Evolutionary conservation across 2,329 filamentous ascomycete genomes (phyloP).

Genomic region (Ophiocordyceps camponoti-rufipedis): DNA sequence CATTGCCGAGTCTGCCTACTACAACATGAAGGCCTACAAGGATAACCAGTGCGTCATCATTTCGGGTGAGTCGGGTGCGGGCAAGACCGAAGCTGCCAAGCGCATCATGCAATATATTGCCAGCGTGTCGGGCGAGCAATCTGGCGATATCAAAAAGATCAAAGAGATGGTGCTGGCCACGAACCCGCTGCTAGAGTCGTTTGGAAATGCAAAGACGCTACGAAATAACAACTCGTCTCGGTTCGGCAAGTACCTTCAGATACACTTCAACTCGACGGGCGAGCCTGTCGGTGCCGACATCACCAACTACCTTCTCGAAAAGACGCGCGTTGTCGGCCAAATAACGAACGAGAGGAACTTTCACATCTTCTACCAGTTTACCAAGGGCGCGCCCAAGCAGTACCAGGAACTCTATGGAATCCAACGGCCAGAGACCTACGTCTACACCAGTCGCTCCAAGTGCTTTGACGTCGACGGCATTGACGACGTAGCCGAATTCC

Average conservation of each 20-base stretch:
- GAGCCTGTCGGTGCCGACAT: constrained; percentile 94
- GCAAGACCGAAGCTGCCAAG: constrained; percentile 97
- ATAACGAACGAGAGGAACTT: constrained; percentile 94
- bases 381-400: constrained; percentile 76
- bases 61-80: constrained; percentile 91
- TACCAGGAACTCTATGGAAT: constrained; percentile 81
- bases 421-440: constrained; percentile 79
- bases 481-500: constrained; percentile 75
- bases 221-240: constrained; percentile 98
- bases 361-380: constrained; percentile 98
- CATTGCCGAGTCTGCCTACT: constrained; percentile 89
- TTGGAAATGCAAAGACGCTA: constrained; percentile 94
- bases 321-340: constrained; percentile 86
- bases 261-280: constrained; percentile 82
- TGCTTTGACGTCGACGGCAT: constrained; percentile 90
- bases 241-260: constrained; percentile 95
- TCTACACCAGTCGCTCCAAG: constrained; percentile 86
- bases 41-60: constrained; percentile 99
- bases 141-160: constrained; percentile 82
- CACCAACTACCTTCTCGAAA: constrained; percentile 94
- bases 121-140: constrained; percentile 73
- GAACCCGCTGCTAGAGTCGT: constrained; percentile 90
- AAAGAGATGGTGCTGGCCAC: constrained; percentile 99
- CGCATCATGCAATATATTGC: constrained; percentile 99
- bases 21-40: constrained; percentile 99